Evolutionary conservation across 192 early-diverging fungal genomes (phyloP).

Genomic region (Obelidium mucronatum): DNA sequence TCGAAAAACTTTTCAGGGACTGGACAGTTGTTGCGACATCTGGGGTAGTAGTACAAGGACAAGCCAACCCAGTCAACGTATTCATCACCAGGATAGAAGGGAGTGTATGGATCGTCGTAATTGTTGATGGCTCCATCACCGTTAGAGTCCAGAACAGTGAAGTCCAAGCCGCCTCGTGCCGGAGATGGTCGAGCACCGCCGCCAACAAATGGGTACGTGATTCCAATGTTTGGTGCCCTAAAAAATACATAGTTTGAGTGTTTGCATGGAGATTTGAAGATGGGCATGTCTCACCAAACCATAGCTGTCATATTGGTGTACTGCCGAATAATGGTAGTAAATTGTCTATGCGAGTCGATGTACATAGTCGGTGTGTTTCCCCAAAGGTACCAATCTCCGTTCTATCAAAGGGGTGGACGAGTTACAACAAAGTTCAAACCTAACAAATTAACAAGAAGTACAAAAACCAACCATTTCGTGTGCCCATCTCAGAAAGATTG

Average conservation of each 20-base stretch:
- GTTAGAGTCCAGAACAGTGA: slow-evolving; percentile 47
- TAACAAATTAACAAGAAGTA: too few relatives aligned
- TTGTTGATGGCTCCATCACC: slow-evolving; percentile 39
- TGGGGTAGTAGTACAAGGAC: slow-evolving; percentile 50
- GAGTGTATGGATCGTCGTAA: slow-evolving; percentile 49
- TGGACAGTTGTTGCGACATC: slow-evolving; percentile 20
- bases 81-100: slow-evolving; percentile 53
- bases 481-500: slow-evolving; percentile 54
- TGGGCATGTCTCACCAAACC: background rate
- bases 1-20: slow-evolving; percentile 22
- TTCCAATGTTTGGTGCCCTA: slow-evolving; percentile 57
- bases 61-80: slow-evolving; percentile 57
- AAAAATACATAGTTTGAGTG: too few relatives aligned
- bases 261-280: background rate
- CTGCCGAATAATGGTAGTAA: slow-evolving; percentile 39
- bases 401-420: background rate
- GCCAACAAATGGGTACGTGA: slow-evolving; percentile 51
- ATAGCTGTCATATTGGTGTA: slow-evolving; percentile 55
- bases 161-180: slow-evolving; percentile 29
- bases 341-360: slow-evolving; percentile 32
- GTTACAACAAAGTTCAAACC: too few relatives aligned
- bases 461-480: slow-evolving; percentile 57
- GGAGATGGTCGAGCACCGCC: slow-evolving; percentile 22
- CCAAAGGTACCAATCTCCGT: slow-evolving; percentile 42
- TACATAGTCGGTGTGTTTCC: slow-evolving; percentile 39